Evolutionary conservation across 1,139 yeast species (phyloP).

Genomic region (Yamadazyma sp.): DNA sequence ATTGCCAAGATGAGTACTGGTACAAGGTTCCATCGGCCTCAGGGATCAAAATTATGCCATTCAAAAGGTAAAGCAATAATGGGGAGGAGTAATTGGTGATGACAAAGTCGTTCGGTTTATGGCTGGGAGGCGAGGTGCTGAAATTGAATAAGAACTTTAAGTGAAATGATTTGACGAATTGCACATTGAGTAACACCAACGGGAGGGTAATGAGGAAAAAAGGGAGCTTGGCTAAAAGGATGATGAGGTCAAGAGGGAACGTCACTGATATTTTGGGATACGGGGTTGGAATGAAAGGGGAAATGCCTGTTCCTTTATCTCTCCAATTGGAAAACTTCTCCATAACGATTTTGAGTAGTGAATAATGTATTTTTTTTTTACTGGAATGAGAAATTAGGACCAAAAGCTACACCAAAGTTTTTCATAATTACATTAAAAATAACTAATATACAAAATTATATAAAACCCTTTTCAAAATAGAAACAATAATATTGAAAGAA

Average conservation of each 20-base stretch:
- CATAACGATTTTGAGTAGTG: conserved; percentile 33
- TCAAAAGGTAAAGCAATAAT: conserved; percentile 36
- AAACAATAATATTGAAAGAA: conserved; percentile 3
- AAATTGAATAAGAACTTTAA: conserved; percentile 23
- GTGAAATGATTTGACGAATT: conserved; percentile 18
- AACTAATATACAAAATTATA: conserved; percentile 7
- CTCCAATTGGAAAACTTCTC: conserved; percentile 75
- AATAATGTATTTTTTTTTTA: no score
- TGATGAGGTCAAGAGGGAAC: conserved; percentile 14
- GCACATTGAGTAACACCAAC: conserved; percentile 9
- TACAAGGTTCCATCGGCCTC: conserved; percentile 36
- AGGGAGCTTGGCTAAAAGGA: conserved; percentile 29
- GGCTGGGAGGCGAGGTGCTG: conserved; percentile 20
- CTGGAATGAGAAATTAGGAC: neutral
- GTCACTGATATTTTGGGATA: conserved; percentile 15
- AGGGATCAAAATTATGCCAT: conserved; percentile 45
- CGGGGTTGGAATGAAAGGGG: conserved; percentile 64
- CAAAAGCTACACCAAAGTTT: conserved; percentile 3
- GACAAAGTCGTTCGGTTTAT: conserved; percentile 42
- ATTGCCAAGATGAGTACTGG: conserved; percentile 32
- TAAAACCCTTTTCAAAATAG: conserved; percentile 6
- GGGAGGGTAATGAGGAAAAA: conserved; percentile 22
- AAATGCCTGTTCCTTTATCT: conserved; percentile 80
- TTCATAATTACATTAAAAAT: conserved; percentile 7
- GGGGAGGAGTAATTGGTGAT: conserved; percentile 59